Base-by-base conservation (phyloP, 2,329 filamentous ascomycete species). In the Penicillium sp. region DNA sequence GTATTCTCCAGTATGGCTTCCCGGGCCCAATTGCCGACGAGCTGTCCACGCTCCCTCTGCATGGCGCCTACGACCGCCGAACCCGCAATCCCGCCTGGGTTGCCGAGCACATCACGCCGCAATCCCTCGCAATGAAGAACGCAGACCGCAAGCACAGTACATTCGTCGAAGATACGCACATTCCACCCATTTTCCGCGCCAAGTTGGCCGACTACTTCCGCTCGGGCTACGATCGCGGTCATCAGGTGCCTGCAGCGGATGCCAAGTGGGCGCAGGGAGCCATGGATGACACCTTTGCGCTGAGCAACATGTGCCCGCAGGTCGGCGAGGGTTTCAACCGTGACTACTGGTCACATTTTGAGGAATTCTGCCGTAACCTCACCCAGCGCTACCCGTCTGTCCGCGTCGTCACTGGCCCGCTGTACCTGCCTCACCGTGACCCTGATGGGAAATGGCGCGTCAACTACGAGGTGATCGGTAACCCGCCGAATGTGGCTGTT, bases 341-440 rank as follows among this genome's bases (percentile, higher is more conserved):
- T 44, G 93, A 98, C 75, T 98, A 98, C 81, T 98, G 93, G 93
- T 88, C 93, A 32, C 93, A 98, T 71, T 91, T 98, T 59, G 93
- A 98, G 75, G 92, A 96, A 66, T 98, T 97, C 66, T 96, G 92
- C 74, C 82, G 93, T 8, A 78, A 89, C 15, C 77, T 98, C 57
- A 92, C 91, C 0, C 74, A 77, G 41, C 80, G 77, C 46, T 98
- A 96, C 67, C 91, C 92, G 1, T 87, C 82, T 37, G 92, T 98
- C 24, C 81, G 93, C 54, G 86, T 97, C 59, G 89, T 96, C 48
- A 98, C 93, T 0, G 93, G 93, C 0, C 93, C 93, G 2, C 74
- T 98, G 38, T 98, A 98, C 72, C 81, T 98, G 20, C 93, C 93
- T 8, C 87, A 87, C 70, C 82, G 84, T 52, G 89, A 95, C 58